Conservation (phyloP, 2,329 filamentous ascomycete species). For the Alternaria postmessia region DNA sequence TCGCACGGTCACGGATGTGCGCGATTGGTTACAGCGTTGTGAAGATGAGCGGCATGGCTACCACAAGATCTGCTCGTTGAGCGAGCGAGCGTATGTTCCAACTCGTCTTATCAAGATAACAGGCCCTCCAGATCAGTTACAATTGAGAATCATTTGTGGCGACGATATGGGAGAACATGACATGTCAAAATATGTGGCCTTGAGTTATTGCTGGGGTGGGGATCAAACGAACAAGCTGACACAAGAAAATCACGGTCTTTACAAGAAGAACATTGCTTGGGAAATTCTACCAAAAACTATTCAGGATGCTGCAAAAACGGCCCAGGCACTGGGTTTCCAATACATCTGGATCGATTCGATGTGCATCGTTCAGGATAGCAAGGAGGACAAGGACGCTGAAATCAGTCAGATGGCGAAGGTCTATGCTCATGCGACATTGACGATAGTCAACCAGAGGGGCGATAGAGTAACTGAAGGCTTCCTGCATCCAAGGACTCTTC, state of each 20-base stretch:
- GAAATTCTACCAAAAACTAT: not conserved
- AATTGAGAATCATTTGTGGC: not conserved
- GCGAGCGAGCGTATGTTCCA: not conserved
- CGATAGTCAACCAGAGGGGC: not conserved
- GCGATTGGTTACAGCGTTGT: fast-evolving
- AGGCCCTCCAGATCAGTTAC: not conserved
- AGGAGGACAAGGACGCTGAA: not conserved
- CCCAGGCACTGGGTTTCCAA: fast-evolving
- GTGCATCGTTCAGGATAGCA: not conserved
- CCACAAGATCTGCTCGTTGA: not conserved
- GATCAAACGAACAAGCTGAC: not conserved
- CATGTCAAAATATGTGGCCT: not conserved
- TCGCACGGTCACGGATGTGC: not conserved
- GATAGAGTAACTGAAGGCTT: not conserved
- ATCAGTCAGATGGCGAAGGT: not conserved
- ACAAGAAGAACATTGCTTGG: not conserved
- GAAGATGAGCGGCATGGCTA: not conserved
- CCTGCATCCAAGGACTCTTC: not conserved
- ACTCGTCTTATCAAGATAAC: not conserved
- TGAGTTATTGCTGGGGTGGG: not conserved
- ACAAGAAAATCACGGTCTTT: not conserved
- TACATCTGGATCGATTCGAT: not conserved
- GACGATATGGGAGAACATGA: not conserved
- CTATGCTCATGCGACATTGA: not conserved
- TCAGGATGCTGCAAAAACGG: not conserved